Base-by-base conservation (phyloP, 192 early-diverging fungal species). In the Coemansia sp. region DNA sequence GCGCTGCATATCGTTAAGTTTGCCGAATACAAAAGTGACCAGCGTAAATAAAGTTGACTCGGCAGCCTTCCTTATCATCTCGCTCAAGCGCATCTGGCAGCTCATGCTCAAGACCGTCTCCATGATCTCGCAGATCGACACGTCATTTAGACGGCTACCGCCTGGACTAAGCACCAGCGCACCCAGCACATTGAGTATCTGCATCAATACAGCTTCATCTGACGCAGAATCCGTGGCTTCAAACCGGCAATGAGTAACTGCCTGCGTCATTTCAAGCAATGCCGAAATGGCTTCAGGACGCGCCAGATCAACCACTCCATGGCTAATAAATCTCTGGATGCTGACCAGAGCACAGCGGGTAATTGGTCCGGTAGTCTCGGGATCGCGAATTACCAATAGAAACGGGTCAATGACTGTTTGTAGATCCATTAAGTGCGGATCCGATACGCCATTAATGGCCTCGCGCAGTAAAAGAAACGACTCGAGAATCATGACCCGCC, bases 31-130 rank as follows among this genome's bases (percentile, higher is more conserved):
- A 63, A 71, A 68, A 2, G 62, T 63, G 15, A 77, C 74, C 34
- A 76, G 66, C 36, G 62, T 59, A 31, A 70, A 66, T 17, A 81
- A 66, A n/a, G 69, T 73, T 9, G 69, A 62, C 47, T 81, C 79
- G 43, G 79, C 74, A 2, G 74, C 53, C 43, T 61, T 69, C 10
- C 79, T 54, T 45, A 81, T 61, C 53, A 72, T 59, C 55, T 76
- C 93, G 66, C 87, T 92, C 15, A 96, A 64, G 41, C 93, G 76
- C 59, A 88, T 86, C 79, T 96, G 95, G 68, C 96, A 97, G 67
- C 90, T 92, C 90, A 99, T 94, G 64, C 91, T 92, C 50, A 99
- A 85, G 12, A 89, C 93, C 16, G 93, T 93, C 80, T 99, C 96
- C 69, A 97, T 91, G 83, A 97, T 96, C 59, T 93, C 93, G 66